These are phyloP conservation scores for Pseudogymnoascus sp. DNA, from an alignment of 2,329 filamentous ascomycete species.

Conservation along the genomic window DNA sequence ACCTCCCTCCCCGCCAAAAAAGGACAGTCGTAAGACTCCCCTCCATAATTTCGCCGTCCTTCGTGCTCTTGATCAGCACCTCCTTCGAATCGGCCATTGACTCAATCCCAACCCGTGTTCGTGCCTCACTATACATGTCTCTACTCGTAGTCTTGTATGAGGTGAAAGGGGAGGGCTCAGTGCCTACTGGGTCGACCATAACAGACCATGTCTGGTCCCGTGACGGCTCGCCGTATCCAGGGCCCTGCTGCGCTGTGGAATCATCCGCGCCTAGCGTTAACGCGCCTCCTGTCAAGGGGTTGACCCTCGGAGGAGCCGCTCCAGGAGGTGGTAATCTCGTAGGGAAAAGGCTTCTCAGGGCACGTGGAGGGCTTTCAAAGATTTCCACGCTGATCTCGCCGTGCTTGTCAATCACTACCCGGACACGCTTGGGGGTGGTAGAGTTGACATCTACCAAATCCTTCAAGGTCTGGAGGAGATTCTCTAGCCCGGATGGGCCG, in stretches of 20 bases:
- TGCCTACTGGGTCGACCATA: constrained; percentile 45
- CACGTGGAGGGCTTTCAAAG: constrained; percentile 31
- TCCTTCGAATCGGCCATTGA: constrained; percentile 49
- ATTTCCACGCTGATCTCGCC: constrained; percentile 41
- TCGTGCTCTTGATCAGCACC: constrained; percentile 63
- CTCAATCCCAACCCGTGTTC: constrained; percentile 51
- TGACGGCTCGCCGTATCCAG: constrained; percentile 21
- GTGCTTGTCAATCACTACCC: constrained; percentile 45
- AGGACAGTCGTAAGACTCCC: constrained; percentile 78
- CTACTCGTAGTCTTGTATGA: constrained; percentile 79
- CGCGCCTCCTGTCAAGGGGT: constrained; percentile 24
- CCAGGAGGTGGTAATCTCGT: constrained; percentile 42
- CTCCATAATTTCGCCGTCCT: constrained; percentile 66
- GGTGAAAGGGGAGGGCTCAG: constrained; percentile 56
- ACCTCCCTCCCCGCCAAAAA: constrained; percentile 63
- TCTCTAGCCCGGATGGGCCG: constrained; percentile 39
- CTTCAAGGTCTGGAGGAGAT: constrained; percentile 36
- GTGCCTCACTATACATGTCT: constrained; percentile 62
- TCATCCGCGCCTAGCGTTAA: constrained; percentile 21
- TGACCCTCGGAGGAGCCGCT: constrained; percentile 18
- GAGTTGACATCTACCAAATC: constrained; percentile 23
- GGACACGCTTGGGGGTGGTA: constrained; percentile 41
- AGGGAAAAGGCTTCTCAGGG: constrained; percentile 52
- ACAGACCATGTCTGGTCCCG: constrained; percentile 36
- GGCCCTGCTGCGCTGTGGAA: constrained; percentile 2